phyloP scores from a whole-genome alignment of 1,284 basidiomycete species.

The Ceratobasidium sp. region DNA sequence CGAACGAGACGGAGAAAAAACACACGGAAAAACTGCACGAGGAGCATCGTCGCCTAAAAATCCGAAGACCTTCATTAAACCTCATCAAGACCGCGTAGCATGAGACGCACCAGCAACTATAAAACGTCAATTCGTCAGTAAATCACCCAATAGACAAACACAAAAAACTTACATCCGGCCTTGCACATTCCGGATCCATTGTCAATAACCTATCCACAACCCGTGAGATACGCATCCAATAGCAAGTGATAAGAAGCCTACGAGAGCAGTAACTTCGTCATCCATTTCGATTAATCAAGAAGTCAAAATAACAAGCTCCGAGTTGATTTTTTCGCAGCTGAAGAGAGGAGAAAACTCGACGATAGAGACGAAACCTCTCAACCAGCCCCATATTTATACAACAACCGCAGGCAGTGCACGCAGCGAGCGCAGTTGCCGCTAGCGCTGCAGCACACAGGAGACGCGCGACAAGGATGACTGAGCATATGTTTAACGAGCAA shows the following conservation, averaged over 20 bases:
- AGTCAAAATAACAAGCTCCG: not conserved
- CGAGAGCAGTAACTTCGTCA: constrained; percentile 65
- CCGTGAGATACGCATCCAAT: not conserved
- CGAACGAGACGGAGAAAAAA: constrained; percentile 41
- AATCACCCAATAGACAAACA: constrained; percentile 15
- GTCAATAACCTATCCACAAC: constrained; percentile 73
- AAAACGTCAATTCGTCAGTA: constrained; percentile 49
- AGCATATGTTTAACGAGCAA: not conserved
- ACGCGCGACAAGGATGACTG: constrained; percentile 25
- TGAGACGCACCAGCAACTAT: constrained; percentile 51
- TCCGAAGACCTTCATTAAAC: not conserved
- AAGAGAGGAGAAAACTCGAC: not conserved
- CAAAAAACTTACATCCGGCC: constrained; percentile 79
- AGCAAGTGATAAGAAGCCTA: constrained; percentile 51
- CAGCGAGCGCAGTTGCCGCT: constrained; percentile 36
- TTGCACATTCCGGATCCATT: constrained; percentile 94
- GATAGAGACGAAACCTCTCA: not conserved
- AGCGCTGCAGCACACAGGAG: constrained; percentile 9
- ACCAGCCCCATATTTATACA: constrained; percentile 1
- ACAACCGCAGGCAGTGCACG: constrained; percentile 21
- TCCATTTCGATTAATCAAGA: constrained; percentile 56
- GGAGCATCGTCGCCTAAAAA: constrained; percentile 73
- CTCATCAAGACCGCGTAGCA: not conserved
- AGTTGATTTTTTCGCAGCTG: not conserved
- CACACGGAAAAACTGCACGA: constrained; percentile 77